Evolutionary conservation across 2,329 filamentous ascomycete genomes (phyloP).

Genomic region (Fusarium domesticum): DNA sequence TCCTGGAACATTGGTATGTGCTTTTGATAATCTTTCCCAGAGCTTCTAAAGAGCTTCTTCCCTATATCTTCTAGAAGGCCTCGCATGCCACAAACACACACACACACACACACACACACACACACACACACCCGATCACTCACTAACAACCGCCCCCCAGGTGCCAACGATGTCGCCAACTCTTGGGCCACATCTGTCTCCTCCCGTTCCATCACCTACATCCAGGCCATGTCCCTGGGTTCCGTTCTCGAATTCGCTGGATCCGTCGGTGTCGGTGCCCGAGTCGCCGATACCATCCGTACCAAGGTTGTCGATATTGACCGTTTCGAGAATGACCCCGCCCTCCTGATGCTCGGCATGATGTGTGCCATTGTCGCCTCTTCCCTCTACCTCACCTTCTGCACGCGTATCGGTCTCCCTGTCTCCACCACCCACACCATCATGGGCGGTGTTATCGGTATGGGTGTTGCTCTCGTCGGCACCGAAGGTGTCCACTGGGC

Average conservation of each 20-base stretch:
- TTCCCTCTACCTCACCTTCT: slow-evolving; percentile 54
- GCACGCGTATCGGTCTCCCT: slow-evolving; percentile 53
- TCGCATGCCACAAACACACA: too few relatives aligned
- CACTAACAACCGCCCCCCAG: background rate
- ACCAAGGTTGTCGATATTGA: slow-evolving; percentile 55
- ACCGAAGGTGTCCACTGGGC: slow-evolving; percentile 52
- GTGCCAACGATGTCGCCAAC: slow-evolving; percentile 66
- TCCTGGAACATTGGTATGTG: slow-evolving; percentile 59
- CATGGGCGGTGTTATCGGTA: slow-evolving; percentile 58
- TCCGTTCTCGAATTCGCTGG: slow-evolving; percentile 61
- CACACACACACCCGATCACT: slow-evolving; percentile 31
- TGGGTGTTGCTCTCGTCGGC: slow-evolving; percentile 56
- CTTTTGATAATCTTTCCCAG: background rate
- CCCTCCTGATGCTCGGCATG: slow-evolving; percentile 58
- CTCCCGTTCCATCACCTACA: slow-evolving; percentile 61
- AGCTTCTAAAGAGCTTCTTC: background rate
- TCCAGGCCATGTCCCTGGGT: slow-evolving; percentile 58
- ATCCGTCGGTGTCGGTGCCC: slow-evolving; percentile 57
- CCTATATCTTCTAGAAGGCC: background rate
- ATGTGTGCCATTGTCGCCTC: slow-evolving; percentile 54
- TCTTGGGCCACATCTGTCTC: slow-evolving; percentile 73
- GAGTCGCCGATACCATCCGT: slow-evolving; percentile 60
- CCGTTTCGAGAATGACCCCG: slow-evolving; percentile 48
- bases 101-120: too few relatives aligned
- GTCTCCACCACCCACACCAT: slow-evolving; percentile 63